phyloP scores from a whole-genome alignment of 1,139 yeast genomes.

The Yamadazyma epiphylla region DNA sequence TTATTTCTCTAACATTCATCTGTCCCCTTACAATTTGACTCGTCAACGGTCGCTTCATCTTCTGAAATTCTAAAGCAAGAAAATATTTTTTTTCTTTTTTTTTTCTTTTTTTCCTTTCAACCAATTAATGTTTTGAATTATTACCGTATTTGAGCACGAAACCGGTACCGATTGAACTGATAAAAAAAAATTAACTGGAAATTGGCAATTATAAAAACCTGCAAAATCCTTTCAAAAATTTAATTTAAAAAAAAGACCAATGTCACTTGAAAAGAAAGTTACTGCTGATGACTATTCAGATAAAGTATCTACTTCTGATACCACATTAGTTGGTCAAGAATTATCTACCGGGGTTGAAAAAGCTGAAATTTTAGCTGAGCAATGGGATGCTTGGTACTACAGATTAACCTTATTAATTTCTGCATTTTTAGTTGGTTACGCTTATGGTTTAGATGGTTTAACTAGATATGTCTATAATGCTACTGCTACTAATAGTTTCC shows the following conservation, averaged over 20 bases:
- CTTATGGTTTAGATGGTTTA: constrained; percentile 21
- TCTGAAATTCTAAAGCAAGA: no score
- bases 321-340: constrained; percentile 9
- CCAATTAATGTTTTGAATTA: background rate
- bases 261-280: constrained; percentile 4
- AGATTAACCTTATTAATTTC: constrained; percentile 16
- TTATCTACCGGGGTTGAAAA: constrained; percentile 28
- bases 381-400: constrained; percentile 19
- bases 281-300: constrained; percentile 1
- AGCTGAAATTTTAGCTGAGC: constrained; percentile 30
- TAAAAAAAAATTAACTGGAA: background rate
- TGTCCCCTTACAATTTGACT: no score
- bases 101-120: background rate
- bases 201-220: background rate
- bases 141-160: background rate
- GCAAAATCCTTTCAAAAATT: background rate
- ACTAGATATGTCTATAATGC: constrained; percentile 19
- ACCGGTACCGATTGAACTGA: background rate
- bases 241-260: no score
- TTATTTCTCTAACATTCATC: no score
- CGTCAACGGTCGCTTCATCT: no score
- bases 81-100: background rate
- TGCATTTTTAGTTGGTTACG: constrained; percentile 26
- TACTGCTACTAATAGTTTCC: constrained; percentile 55
- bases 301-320: background rate